Evolutionary conservation across 1,284 basidiomycete species (phyloP).

Genomic region (Ganoderma resinaceum): DNA sequence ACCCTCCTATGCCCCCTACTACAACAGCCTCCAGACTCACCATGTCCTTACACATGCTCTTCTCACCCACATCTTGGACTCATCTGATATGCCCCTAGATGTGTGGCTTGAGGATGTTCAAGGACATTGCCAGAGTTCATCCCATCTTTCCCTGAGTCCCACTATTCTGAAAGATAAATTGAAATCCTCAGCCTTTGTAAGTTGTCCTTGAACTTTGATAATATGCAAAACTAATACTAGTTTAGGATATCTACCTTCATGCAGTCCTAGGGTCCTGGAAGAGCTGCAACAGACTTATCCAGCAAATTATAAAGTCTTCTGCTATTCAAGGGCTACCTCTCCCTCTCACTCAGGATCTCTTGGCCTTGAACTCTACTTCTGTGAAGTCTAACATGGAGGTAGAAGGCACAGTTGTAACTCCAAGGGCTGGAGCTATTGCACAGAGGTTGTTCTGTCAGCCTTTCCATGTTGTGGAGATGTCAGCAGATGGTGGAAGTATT

Average conservation of each 20-base stretch:
- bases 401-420: conserved; percentile 53
- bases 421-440: conserved; percentile 53
- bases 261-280: conserved; percentile 11
- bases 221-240: not conserved
- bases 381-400: not conserved
- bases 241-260: conserved; percentile 23
- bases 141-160: no score
- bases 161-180: no score
- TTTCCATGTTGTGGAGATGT: conserved; percentile 32
- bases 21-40: conserved; percentile 51
- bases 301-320: conserved; percentile 3
- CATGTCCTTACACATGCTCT: conserved; percentile 55
- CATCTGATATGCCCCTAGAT: conserved; percentile 44
- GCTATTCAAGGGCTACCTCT: conserved; percentile 3
- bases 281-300: conserved; percentile 9
- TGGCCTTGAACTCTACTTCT: not conserved
- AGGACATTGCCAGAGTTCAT: no score
- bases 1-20: conserved; percentile 49
- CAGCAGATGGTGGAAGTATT: conserved; percentile 4
- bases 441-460: conserved; percentile 55
- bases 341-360: not conserved
- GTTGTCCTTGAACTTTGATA: conserved; percentile 16
- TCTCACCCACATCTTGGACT: conserved; percentile 43
- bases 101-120: conserved; percentile 39
- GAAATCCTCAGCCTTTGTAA: conserved; percentile 44